Evolutionary conservation across 306 rosid genomes (phyloP).

Genomic region (Quercus dentata): DNA sequence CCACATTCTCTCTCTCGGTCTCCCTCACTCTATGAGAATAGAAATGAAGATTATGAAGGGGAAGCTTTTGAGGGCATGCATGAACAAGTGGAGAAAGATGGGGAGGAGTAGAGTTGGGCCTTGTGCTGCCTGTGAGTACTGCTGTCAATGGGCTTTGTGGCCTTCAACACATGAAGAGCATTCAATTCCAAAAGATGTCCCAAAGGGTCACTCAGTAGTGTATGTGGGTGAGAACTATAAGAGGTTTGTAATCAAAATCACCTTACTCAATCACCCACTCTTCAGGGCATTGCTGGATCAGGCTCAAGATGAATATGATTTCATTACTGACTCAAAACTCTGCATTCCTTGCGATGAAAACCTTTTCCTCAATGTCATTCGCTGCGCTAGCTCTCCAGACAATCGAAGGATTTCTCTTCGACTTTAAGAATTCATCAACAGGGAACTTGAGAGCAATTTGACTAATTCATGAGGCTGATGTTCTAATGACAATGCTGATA

Average conservation of each 20-base stretch:
- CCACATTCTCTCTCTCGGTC: conserved; percentile 16
- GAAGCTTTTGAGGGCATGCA: conserved; percentile 45
- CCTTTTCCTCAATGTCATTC: conserved; percentile 61
- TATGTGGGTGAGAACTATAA: conserved; percentile 73
- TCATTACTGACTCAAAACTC: conserved; percentile 58
- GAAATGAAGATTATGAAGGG: conserved; percentile 30
- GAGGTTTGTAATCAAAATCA: conserved; percentile 73
- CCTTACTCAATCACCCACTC: conserved; percentile 74
- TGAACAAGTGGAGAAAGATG: conserved; percentile 74
- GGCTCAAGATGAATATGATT: conserved; percentile 79
- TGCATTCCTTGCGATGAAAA: conserved; percentile 82
- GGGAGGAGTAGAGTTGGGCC: conserved; percentile 42
- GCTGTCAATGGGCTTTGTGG: conserved; percentile 59
- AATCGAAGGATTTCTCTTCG: conserved; percentile 27
- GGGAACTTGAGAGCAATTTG: conserved; percentile 14
- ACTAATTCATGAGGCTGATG: conserved; percentile 17
- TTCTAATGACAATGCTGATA: conserved; percentile 28
- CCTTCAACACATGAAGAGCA: conserved; percentile 41
- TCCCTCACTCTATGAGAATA: not conserved
- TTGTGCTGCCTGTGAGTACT: conserved; percentile 43
- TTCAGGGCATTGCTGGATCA: conserved; percentile 82
- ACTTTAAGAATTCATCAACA: conserved; percentile 22
- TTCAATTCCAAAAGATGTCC: conserved; percentile 85
- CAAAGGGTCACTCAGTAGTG: conserved; percentile 89
- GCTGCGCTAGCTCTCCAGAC: conserved; percentile 54